Evolutionary conservation across 1,284 basidiomycete species (phyloP), one percentile per base, ranked within the genome.

Genomic region (Ganoderma leucocontextum): DNA sequence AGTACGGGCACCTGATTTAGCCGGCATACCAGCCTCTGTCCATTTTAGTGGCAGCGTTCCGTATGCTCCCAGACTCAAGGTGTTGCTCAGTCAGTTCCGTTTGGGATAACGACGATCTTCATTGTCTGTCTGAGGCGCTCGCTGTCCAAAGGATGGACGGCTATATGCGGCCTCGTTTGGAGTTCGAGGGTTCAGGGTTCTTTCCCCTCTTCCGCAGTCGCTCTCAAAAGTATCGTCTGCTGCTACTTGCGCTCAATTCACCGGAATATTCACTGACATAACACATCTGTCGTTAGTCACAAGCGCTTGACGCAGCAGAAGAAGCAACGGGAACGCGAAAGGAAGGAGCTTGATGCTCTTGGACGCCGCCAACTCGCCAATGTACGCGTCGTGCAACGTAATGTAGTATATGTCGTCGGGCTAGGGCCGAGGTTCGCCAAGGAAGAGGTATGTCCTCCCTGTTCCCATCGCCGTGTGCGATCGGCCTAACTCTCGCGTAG

Each of bases 261-360:
- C 38, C n/a, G 36, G 17, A 41, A 39, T 22, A 25, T 15, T 53
- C 55, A 38, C 64, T 72, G 41, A 72, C 72, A 47, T 73, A 63
- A 64, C 66, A 64, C 44, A 64, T 60, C 67, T 67, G 57, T 68
- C 25, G 58, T 35, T 78, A 98, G 97, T 78, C 95, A 98, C 78
- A 98, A 98, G 82, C 93, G 95, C 72, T 87, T 98, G 66, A 97
- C 95, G 47, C 95, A 97, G 75, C 95, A 97, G 80, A 99, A 99
- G 87, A 96, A 96, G 80, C 93, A 95, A 78, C 87, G 95, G 73
- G 78, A 98, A 78, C 94, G 96, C 64, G 95, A 98, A 79, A 94
- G 95, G 77, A 99, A 98, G 82, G 97, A 99, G 74, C 90, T 98
- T 44, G 97, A 98, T 69, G 84, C 89, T 15, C 87, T 97, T 62